Evolutionary conservation across 2,329 filamentous ascomycete species (phyloP).

Genomic region (Verticillium albo-atrum): DNA sequence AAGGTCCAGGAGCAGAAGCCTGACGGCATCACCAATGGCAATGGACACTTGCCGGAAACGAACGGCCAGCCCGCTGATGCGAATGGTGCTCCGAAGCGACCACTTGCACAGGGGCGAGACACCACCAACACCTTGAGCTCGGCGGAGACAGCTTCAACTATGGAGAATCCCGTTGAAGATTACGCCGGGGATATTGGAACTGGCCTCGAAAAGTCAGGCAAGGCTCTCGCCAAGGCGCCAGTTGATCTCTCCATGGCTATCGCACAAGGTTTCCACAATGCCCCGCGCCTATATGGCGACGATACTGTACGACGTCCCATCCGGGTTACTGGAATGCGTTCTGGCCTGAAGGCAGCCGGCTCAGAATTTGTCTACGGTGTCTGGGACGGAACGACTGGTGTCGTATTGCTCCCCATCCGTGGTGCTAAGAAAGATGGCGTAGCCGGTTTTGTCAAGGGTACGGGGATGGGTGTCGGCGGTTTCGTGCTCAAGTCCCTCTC

Average conservation of each 20-base stretch:
- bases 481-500: constrained; percentile 62
- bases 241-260: constrained; percentile 58
- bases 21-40: neutral
- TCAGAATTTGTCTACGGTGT: constrained; percentile 59
- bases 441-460: constrained; percentile 43
- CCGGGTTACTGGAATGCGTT: constrained; percentile 60
- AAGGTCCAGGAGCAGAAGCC: neutral
- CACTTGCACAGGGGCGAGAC: constrained; percentile 7
- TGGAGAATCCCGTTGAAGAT: constrained; percentile 28
- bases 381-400: constrained; percentile 60
- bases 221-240: constrained; percentile 51
- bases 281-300: constrained; percentile 65
- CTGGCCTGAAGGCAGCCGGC: constrained; percentile 57
- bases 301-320: constrained; percentile 61
- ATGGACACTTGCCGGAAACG: neutral
- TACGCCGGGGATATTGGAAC: constrained; percentile 46
- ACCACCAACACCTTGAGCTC: constrained; percentile 15
- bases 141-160: constrained; percentile 9
- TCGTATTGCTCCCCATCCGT: constrained; percentile 54
- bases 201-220: constrained; percentile 45
- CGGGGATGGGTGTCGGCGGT: constrained; percentile 60
- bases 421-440: constrained; percentile 51
- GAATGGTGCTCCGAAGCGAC: neutral
- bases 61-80: neutral
- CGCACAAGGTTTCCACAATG: constrained; percentile 68